phyloP scores from a whole-genome alignment of 164 flowering plant species.

The Aristolochia contorta region DNA sequence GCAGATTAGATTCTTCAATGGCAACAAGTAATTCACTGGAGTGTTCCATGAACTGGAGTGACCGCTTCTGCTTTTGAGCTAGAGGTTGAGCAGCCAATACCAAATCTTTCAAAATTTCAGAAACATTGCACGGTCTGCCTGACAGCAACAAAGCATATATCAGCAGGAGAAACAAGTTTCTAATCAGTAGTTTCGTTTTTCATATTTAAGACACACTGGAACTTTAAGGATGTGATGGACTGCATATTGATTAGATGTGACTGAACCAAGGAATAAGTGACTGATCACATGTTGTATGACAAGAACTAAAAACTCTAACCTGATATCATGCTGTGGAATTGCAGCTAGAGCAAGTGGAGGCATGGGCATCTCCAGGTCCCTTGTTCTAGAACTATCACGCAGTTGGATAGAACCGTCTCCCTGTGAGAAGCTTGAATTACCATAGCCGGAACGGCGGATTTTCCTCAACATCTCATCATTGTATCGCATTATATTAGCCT shows the following conservation, averaged over 20 bases:
- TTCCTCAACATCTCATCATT: conserved; percentile 67
- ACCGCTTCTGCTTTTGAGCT: conserved; percentile 58
- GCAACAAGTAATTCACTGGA: conserved; percentile 47
- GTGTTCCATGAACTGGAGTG: conserved; percentile 40
- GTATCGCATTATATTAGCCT: conserved; percentile 75
- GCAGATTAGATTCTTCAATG: conserved; percentile 78
- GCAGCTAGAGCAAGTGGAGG: conserved; percentile 82
- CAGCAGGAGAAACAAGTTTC: background rate
- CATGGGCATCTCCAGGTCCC: conserved; percentile 80
- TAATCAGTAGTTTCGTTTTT: too few species aligned
- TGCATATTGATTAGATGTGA: background rate
- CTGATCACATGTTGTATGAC: background rate
- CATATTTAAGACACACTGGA: too few species aligned
- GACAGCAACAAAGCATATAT: conserved; percentile 35
- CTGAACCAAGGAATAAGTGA: background rate
- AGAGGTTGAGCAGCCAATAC: conserved; percentile 66
- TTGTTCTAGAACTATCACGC: conserved; percentile 18
- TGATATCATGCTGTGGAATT: conserved; percentile 35
- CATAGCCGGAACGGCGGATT: conserved; percentile 30
- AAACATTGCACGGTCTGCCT: conserved; percentile 88
- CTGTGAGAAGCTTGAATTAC: conserved; percentile 23
- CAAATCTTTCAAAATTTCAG: conserved; percentile 62
- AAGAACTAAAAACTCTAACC: conserved; percentile 29
- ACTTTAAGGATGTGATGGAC: too few species aligned
- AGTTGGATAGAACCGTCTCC: conserved; percentile 15